Evolutionary conservation across 2,329 filamentous ascomycete species (phyloP).

Genomic region (Helicocarpus griseus): DNA sequence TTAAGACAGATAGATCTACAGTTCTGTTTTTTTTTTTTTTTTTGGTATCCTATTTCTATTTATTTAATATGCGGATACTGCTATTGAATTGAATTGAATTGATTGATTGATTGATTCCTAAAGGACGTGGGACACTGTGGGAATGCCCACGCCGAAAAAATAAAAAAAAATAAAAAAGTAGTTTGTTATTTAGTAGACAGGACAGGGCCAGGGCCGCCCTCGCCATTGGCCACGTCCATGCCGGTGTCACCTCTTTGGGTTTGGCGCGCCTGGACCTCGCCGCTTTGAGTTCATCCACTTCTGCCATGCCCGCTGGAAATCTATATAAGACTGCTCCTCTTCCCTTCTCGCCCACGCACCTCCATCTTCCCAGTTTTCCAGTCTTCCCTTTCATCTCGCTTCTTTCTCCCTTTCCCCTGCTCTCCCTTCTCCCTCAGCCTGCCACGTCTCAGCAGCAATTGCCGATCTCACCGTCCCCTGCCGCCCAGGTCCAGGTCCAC

Average conservation of each 20-base stretch:
- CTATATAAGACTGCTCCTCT: background rate
- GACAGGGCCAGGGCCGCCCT: too few species aligned
- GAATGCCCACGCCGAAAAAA: too few species aligned
- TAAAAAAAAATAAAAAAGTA: too few species aligned
- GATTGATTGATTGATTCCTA: too few species aligned
- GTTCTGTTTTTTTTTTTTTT: too few species aligned
- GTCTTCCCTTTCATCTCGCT: background rate
- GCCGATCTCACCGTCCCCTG: background rate
- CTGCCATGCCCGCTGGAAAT: background rate
- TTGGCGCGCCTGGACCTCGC: background rate
- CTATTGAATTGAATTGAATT: too few species aligned
- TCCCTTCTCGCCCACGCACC: background rate
- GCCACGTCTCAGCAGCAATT: background rate
- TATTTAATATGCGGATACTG: too few species aligned
- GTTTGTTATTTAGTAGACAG: too few species aligned
- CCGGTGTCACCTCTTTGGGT: background rate
- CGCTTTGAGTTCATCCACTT: background rate
- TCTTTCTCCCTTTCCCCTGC: background rate
- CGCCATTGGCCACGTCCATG: background rate
- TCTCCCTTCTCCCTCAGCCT: background rate
- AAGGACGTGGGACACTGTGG: too few species aligned
- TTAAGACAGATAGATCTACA: too few species aligned
- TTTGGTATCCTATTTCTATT: too few species aligned
- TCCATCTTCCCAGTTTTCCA: background rate
- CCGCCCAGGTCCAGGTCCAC: too few species aligned